Evolutionary conservation across 768 basidiomycete genomes (phyloP).

Genomic region (Lentinula sp.): DNA sequence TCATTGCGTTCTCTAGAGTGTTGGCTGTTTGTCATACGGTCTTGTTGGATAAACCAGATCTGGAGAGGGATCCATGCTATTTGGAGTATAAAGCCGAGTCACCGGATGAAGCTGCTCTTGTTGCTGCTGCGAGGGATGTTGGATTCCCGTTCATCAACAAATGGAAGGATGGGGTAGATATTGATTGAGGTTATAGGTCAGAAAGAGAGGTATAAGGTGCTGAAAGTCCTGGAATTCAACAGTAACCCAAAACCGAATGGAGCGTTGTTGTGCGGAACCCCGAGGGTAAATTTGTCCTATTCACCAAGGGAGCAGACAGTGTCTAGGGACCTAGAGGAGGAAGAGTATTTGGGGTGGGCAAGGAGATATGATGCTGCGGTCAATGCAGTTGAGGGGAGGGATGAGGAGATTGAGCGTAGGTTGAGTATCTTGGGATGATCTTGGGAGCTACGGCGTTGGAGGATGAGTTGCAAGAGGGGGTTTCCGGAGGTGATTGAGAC

Average conservation of each 20-base stretch:
- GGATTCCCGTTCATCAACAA: constrained; percentile 88
- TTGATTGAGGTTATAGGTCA: constrained; percentile 93
- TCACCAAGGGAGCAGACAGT: constrained; percentile 94
- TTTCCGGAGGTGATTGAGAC: constrained; percentile 94
- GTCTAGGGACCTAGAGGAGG: constrained; percentile 79
- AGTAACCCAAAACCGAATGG: constrained; percentile 94
- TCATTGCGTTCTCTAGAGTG: constrained; percentile 89
- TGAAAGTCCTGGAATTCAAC: constrained; percentile 91
- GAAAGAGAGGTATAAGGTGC: constrained; percentile 69
- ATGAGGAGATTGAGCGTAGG: constrained; percentile 86
- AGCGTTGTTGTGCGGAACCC: constrained; percentile 85
- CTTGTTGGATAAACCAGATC: constrained; percentile 71
- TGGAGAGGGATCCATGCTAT: constrained; percentile 48
- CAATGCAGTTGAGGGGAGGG: constrained; percentile 69
- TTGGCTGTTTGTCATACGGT: constrained; percentile 93
- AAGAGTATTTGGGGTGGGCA: constrained; percentile 82
- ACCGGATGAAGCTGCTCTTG: constrained; percentile 92
- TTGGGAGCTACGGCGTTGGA: constrained; percentile 95
- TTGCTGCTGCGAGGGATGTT: constrained; percentile 85
- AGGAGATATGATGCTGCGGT: constrained; percentile 78
- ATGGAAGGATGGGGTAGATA: constrained; percentile 70
- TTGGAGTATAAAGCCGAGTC: constrained; percentile 94
- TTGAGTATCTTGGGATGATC: constrained; percentile 83
- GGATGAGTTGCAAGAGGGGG: constrained; percentile 95
- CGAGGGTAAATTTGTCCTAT: constrained; percentile 75